phyloP scores from a whole-genome alignment of 441 rosid species.

The Biscutella laevigata region DNA sequence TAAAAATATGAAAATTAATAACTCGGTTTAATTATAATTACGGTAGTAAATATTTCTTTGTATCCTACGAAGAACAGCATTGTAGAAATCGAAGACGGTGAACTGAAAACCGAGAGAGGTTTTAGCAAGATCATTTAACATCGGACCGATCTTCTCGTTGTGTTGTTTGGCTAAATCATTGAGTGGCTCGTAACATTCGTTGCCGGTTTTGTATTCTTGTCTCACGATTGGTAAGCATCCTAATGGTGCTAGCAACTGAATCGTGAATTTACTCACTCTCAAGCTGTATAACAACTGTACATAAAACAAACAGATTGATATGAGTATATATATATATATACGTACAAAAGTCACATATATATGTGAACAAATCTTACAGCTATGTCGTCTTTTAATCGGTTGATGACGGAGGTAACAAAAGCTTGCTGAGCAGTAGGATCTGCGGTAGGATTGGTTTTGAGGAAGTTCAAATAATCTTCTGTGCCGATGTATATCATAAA shows the following conservation, averaged over 20 bases:
- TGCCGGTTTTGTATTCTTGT: slow-evolving; percentile 14
- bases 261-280: slow-evolving; percentile 24
- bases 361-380: too few species aligned
- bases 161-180: slow-evolving; percentile 23
- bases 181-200: slow-evolving; percentile 10
- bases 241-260: slow-evolving; percentile 20
- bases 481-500: slow-evolving; percentile 23
- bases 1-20: neutral
- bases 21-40: too few species aligned
- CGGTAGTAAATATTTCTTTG: neutral
- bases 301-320: too few species aligned
- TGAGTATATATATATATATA: too few species aligned
- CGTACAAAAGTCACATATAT: too few species aligned
- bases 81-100: slow-evolving; percentile 21
- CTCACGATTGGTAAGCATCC: slow-evolving; percentile 26
- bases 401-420: slow-evolving; percentile 16
- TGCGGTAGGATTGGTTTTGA: neutral
- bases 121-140: slow-evolving; percentile 6
- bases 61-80: slow-evolving; percentile 10
- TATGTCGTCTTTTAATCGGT: slow-evolving; percentile 9
- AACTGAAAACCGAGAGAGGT: slow-evolving; percentile 12
- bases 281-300: slow-evolving; percentile 1
- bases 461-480: slow-evolving; percentile 21
- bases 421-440: slow-evolving; percentile 24
- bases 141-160: slow-evolving; percentile 21